Evolutionary conservation across 1,284 basidiomycete species (phyloP).

Genomic region (Cryptococcus sp.): DNA sequence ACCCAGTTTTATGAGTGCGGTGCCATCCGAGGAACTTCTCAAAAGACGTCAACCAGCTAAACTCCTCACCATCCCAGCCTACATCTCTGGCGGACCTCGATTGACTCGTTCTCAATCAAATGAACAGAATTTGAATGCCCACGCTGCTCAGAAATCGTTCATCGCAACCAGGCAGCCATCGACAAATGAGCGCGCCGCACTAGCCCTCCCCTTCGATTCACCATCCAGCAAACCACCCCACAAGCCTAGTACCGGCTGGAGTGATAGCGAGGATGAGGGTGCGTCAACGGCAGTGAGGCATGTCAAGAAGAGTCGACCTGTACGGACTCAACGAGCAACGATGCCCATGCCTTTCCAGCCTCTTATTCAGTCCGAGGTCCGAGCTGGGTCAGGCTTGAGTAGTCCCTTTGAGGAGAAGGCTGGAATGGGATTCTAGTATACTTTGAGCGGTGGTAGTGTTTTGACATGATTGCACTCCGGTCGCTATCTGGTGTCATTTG

Average conservation of each 20-base stretch:
- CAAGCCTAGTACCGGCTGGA: conserved; percentile 12
- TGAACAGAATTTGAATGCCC: conserved; percentile 3
- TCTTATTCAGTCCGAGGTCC: neutral
- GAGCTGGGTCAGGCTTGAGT: conserved; percentile 13
- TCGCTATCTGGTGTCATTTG: no score
- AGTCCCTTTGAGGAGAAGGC: conserved; percentile 41
- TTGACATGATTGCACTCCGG: no score
- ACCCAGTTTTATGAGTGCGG: no score
- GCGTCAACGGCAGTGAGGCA: conserved; percentile 1
- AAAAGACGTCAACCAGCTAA: no score
- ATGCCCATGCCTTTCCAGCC: neutral
- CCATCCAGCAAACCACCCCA: neutral
- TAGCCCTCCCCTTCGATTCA: conserved; percentile 13
- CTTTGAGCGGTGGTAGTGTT: no score
- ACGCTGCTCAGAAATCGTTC: conserved; percentile 13
- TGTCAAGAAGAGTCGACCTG: conserved; percentile 10
- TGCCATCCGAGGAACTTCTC: neutral
- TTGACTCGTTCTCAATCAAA: conserved; percentile 22
- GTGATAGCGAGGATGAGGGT: conserved; percentile 27
- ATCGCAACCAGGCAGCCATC: conserved; percentile 11
- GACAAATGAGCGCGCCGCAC: conserved; percentile 10
- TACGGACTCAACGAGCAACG: neutral
- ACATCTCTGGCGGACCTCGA: conserved; percentile 1
- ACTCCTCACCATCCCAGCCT: neutral
- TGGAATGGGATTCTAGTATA: conserved; percentile 12